A percentile compares a stretch with the other conserved stretches of the same genome.
phyloP scores from a whole-genome alignment of 1,139 yeast genomes.

The Magnusiomyces tetraspermus region DNA sequence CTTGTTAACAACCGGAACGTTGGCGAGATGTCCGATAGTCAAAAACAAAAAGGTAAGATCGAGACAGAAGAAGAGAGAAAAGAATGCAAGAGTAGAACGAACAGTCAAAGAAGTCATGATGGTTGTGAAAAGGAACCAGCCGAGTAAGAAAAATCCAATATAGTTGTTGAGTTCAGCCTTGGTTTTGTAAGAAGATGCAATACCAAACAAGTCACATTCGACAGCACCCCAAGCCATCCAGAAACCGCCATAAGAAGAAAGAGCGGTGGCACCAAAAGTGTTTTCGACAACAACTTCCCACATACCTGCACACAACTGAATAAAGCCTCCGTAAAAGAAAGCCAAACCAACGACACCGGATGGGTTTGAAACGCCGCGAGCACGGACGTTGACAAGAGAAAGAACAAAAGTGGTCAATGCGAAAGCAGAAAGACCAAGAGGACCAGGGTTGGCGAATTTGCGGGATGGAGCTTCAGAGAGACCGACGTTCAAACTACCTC shows the following conservation, averaged over 20 bases:
- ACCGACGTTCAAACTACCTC: slow-evolving; percentile 64
- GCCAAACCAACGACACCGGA: slow-evolving; percentile 65
- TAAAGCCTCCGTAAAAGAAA: slow-evolving; percentile 76
- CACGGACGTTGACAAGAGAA: slow-evolving; percentile 53
- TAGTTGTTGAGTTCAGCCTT: slow-evolving; percentile 43
- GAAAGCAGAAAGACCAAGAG: slow-evolving; percentile 74
- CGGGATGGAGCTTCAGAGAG: slow-evolving; percentile 53
- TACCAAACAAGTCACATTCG: slow-evolving; percentile 64
- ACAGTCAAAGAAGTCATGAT: slow-evolving; percentile 58
- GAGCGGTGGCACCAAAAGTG: slow-evolving; percentile 85
- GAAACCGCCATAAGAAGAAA: slow-evolving; percentile 75
- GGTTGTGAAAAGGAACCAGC: slow-evolving; percentile 74
- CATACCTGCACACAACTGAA: slow-evolving; percentile 67
- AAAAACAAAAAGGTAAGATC: slow-evolving; percentile 59
- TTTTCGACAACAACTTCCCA: slow-evolving; percentile 64
- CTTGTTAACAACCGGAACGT: slow-evolving; percentile 36
- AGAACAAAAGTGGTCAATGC: slow-evolving; percentile 79
- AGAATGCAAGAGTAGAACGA: slow-evolving; percentile 73
- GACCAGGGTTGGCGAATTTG: slow-evolving; percentile 81
- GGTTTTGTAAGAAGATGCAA: slow-evolving; percentile 45
- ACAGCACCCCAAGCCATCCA: slow-evolving; percentile 78
- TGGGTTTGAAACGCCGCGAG: slow-evolving; percentile 48
- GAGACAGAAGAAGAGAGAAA: slow-evolving; percentile 54
- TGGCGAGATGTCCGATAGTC: slow-evolving; percentile 49
- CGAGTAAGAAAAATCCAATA: slow-evolving; percentile 63